Conservation (phyloP, 2,329 filamentous ascomycete species). For the Hymenoscyphus scutula region DNA sequence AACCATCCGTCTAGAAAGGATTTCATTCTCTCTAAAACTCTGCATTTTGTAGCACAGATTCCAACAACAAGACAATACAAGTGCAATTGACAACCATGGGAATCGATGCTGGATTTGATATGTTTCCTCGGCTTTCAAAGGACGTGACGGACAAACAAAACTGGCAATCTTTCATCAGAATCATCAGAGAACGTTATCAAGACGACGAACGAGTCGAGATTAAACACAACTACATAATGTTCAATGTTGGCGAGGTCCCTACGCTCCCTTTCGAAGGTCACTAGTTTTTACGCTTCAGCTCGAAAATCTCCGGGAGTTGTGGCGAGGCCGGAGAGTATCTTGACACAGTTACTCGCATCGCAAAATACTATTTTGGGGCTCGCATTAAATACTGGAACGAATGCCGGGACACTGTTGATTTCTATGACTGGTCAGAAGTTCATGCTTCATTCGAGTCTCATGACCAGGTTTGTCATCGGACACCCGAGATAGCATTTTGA, state of each 20-base stretch:
- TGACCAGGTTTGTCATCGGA: too few relatives aligned
- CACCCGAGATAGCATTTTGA: too few relatives aligned
- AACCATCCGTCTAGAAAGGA: too few relatives aligned
- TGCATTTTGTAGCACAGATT: too few relatives aligned
- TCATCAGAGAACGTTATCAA: background rate
- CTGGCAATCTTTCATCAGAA: background rate
- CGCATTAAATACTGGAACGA: background rate
- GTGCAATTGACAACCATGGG: background rate
- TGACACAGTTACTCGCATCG: background rate
- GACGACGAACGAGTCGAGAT: background rate
- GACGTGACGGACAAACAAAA: background rate
- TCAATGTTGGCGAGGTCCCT: background rate
- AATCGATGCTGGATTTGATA: background rate
- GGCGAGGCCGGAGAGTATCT: background rate
- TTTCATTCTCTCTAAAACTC: too few relatives aligned
- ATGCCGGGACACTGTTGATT: too few relatives aligned
- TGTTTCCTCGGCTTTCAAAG: background rate
- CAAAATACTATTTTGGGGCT: background rate
- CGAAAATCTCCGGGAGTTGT: background rate
- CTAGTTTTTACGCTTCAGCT: background rate
- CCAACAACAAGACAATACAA: too few relatives aligned
- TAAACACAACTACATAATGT: background rate
- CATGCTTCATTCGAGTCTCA: too few relatives aligned
- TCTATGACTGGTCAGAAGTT: too few relatives aligned
- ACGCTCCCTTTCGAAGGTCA: background rate